Base-by-base conservation (phyloP, 2,329 filamentous ascomycete genomes). In the Arthrinium puccinioides region DNA sequence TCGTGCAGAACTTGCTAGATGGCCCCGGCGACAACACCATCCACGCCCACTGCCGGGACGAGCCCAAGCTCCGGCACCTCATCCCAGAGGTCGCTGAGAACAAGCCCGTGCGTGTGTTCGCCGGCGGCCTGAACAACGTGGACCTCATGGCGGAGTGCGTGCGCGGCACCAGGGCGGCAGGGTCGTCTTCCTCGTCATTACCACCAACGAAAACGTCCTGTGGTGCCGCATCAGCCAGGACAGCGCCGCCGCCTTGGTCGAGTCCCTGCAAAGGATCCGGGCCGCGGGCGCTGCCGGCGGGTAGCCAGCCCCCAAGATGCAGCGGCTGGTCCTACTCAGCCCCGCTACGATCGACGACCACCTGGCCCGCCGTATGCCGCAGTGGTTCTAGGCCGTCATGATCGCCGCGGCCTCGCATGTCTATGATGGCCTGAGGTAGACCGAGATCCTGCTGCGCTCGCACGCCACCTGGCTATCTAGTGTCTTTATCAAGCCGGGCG, bases 401-500 rank as follows among this genome's bases (percentile, higher is more conserved):
- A 44, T 52, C 1, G 21, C 37, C 6, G 42, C 61, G 3, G 56
- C 54, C 2, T 61, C 57, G 2, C 21, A 63, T 38, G 51, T 66
- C 24, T 69, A 69, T 49, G 35, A 44, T 0, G 65, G 69, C 43
- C 46, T 69, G 2, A 29, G 37, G 3, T 28, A 40, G 2, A 47
- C 62, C 0, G 66, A 70, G 46, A 42, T 38, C 4, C 42, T 60
- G 9, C 48, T 70, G 11, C 62, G 64, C 0, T 32, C 49, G 5
- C 47, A 69, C 13, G 45, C 53, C 13, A 46, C 56, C 32, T 66
- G 62, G 61, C 23, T 67, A 4, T 44, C 50, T 1, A 52, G 53
- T 3, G 58, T 63, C 15, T 69, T 57, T 46, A 54, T 69, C 44
- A 68, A 67, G 50, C 66, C 66, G 1, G 65, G 54, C 3, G 64